These are phyloP conservation scores for Scutellaria baicalensis DNA, from an alignment of 257 asterid species.

Conservation along the genomic window DNA sequence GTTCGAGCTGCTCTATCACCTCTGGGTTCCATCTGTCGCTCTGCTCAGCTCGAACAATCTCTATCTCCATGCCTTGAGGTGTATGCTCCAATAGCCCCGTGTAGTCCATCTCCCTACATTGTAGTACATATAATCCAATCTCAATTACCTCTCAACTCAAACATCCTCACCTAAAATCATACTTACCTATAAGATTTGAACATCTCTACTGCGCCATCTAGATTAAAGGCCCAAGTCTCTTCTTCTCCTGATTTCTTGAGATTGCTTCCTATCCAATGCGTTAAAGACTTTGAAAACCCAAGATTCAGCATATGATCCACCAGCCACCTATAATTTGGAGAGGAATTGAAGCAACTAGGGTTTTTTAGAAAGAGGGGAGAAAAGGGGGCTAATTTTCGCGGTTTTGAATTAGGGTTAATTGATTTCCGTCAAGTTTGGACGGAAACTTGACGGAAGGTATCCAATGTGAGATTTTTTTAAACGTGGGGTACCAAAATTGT, in stretches of 20 bases:
- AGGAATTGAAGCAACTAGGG: too few species aligned
- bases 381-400: too few species aligned
- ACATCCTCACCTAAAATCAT: background rate
- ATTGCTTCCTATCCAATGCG: constrained; percentile 93
- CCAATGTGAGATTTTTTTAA: too few species aligned
- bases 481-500: too few species aligned
- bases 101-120: constrained; percentile 70
- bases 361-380: too few species aligned
- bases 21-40: constrained; percentile 78
- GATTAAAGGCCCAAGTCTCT: constrained; percentile 75
- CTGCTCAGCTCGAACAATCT: constrained; percentile 70
- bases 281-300: constrained; percentile 82
- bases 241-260: constrained; percentile 67
- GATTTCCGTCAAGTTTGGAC: too few species aligned
- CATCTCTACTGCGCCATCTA: constrained; percentile 89
- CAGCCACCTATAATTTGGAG: constrained; percentile 88
- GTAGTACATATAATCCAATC: too few species aligned
- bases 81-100: constrained; percentile 63
- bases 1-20: constrained; percentile 48
- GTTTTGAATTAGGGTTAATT: too few species aligned
- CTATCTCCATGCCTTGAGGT: constrained; percentile 67
- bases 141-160: too few species aligned
- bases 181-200: constrained; percentile 70
- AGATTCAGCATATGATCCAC: constrained; percentile 80
- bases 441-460: too few species aligned